Evolutionary conservation across 768 basidiomycete genomes (phyloP), one percentile per base, ranked within the genome.

Genomic region (Ramaria sp.): DNA sequence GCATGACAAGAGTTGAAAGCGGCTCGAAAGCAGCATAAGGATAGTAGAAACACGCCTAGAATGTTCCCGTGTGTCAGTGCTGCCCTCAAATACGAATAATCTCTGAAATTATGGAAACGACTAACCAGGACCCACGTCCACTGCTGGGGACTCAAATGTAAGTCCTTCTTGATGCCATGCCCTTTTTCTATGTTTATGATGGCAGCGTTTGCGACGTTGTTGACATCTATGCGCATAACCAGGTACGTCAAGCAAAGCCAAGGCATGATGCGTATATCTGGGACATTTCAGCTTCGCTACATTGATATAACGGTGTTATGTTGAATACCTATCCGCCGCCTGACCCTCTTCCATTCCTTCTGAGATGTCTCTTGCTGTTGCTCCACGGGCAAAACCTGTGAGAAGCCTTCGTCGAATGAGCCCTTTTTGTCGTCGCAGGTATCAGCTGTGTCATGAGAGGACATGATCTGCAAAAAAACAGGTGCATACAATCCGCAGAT

Each of bases 161-260:
- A 39, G 49, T 65, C 60, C 3, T 54, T 51, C 33, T 62, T 65
- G 45, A 65, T 65, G 30, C 59, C 60, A 41, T 61, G 59, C 7
- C 61, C 61, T 46, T 58, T 52, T 42, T 64, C 63, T 42, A 60
- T 27, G 42, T 64, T 63, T 53, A 64, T 57, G 49, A 64, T 64
- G 0, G 64, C 64, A 30, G 59, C 64, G 37, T 65, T 65, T 11
- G 60, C 56, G 5, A 63, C 60, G 33, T 65, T 65, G 31, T 57
- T 63, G 20, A 65, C 51, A 49, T 65, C 64, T 39, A 65, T 60
- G 6, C 64, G 56, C 64, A 65, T 63, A 48, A 65, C 49, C 7
- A 63, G 54, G 54, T 64, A 64, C 17, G 60, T 61, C 24, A 62
- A 20, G 34, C 33, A 54, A 41, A 58, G 42, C 61, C 54, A 63